These are phyloP conservation scores for Phlegmacium glaucopus DNA, from an alignment of 768 basidiomycete genomes.

Conservation along the genomic window DNA sequence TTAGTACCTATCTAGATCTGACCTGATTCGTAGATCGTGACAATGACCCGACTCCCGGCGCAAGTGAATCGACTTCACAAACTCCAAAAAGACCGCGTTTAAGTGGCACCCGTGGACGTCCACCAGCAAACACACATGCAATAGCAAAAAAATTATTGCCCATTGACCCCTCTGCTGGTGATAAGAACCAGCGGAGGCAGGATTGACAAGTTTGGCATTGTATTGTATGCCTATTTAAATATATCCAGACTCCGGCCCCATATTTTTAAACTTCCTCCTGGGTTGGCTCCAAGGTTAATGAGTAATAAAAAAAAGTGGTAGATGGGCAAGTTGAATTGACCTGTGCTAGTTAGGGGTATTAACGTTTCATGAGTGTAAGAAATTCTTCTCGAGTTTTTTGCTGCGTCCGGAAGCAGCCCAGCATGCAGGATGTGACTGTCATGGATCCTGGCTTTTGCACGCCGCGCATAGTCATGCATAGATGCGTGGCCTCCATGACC, in stretches of 20 bases:
- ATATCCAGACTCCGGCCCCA: constrained; percentile 4
- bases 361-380: constrained; percentile 74
- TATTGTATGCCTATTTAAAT: constrained; percentile 8
- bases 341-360: constrained; percentile 8
- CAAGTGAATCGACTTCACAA: constrained; percentile 35
- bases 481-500: constrained; percentile 97
- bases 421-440: constrained; percentile 96
- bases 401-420: constrained; percentile 97
- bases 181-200: constrained; percentile 56
- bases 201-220: constrained; percentile 35
- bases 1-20: constrained; percentile 5
- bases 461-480: constrained; percentile 99
- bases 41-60: constrained; percentile 30
- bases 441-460: constrained; percentile 97
- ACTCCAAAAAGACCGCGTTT: constrained; percentile 61
- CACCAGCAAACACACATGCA: constrained; percentile 24
- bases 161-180: constrained; percentile 57
- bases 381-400: constrained; percentile 99
- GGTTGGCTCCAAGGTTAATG: neutral
- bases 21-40: constrained; percentile 53
- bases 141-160: constrained; percentile 59
- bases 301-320: neutral
- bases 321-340: constrained; percentile 5
- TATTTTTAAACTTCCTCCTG: constrained; percentile 1
- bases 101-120: constrained; percentile 31